Conservation (phyloP, 2,329 filamentous ascomycete genomes). For the Exophiala spinifera region DNA sequence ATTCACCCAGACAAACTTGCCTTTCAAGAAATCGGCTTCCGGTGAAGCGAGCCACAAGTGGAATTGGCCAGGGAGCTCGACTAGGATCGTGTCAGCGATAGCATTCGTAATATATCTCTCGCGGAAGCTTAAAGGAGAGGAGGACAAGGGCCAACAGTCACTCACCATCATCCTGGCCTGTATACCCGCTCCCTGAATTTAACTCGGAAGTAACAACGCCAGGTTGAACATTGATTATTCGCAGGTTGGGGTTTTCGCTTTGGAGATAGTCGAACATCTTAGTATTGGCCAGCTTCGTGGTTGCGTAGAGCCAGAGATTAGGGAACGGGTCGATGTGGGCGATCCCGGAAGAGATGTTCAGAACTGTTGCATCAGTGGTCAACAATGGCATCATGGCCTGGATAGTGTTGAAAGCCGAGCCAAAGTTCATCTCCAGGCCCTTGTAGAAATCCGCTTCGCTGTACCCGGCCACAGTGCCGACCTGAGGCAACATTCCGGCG, state of each 20-base stretch:
- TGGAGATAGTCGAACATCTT: constrained; percentile 44
- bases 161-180: constrained; percentile 10
- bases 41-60: constrained; percentile 45
- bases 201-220: constrained; percentile 30
- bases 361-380: constrained; percentile 5
- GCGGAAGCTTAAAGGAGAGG: not conserved
- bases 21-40: constrained; percentile 48
- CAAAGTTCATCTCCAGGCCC: constrained; percentile 15
- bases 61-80: constrained; percentile 41
- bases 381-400: constrained; percentile 13
- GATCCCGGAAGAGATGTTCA: constrained; percentile 15
- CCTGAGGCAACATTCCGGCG: not conserved
- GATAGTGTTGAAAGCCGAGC: constrained; percentile 12
- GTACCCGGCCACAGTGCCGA: constrained; percentile 5
- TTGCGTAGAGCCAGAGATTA: constrained; percentile 34
- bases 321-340: constrained; percentile 13
- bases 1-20: constrained; percentile 48
- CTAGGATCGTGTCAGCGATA: constrained; percentile 2
- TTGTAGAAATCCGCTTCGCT: constrained; percentile 6
- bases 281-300: constrained; percentile 41
- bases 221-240: constrained; percentile 46
- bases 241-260: constrained; percentile 40
- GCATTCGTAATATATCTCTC: not conserved
- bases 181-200: not conserved
- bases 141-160: not conserved